Conservation (phyloP, 768 basidiomycete genomes). For the Lepiota brunneoincarnata region DNA sequence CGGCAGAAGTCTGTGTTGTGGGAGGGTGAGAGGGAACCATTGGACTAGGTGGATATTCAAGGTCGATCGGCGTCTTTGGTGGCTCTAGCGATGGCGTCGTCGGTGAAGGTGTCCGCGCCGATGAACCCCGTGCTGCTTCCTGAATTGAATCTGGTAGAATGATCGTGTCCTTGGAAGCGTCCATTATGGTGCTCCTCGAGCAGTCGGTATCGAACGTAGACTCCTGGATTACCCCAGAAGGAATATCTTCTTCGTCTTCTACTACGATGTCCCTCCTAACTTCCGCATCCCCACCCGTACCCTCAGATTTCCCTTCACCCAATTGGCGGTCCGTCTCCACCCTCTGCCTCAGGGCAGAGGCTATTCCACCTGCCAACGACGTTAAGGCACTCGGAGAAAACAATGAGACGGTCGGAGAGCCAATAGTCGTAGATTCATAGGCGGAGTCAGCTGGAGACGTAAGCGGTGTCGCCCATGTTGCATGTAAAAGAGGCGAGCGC, state of each 20-base stretch:
- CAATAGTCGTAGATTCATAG: constrained; percentile 16
- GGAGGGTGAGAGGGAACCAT: constrained; percentile 18
- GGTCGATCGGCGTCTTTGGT: not conserved
- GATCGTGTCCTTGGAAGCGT: constrained; percentile 15
- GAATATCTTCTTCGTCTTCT: constrained; percentile 43
- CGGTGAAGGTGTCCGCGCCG: constrained; percentile 25
- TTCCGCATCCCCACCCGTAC: constrained; percentile 3
- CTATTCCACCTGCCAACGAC: constrained; percentile 26
- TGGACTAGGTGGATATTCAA: constrained; percentile 12
- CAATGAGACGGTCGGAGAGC: constrained; percentile 15
- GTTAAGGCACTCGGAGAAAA: constrained; percentile 9
- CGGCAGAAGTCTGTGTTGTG: not conserved
- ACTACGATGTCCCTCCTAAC: constrained; percentile 34
- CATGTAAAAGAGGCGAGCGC: constrained; percentile 36
- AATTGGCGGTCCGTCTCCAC: constrained; percentile 27
- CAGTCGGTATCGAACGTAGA: constrained; percentile 2
- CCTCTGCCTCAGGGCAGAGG: constrained; percentile 33
- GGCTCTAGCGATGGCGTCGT: not conserved
- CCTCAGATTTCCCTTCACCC: not conserved
- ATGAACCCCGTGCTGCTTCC: constrained; percentile 10
- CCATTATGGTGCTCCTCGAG: constrained; percentile 6
- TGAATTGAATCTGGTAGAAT: constrained; percentile 23
- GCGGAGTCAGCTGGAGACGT: constrained; percentile 23
- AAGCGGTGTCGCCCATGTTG: constrained; percentile 35
- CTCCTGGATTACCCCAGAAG: constrained; percentile 20